These are phyloP conservation scores for Bruguiera sexangula DNA, from an alignment of 345 rosid genomes.

Conservation along the genomic window DNA sequence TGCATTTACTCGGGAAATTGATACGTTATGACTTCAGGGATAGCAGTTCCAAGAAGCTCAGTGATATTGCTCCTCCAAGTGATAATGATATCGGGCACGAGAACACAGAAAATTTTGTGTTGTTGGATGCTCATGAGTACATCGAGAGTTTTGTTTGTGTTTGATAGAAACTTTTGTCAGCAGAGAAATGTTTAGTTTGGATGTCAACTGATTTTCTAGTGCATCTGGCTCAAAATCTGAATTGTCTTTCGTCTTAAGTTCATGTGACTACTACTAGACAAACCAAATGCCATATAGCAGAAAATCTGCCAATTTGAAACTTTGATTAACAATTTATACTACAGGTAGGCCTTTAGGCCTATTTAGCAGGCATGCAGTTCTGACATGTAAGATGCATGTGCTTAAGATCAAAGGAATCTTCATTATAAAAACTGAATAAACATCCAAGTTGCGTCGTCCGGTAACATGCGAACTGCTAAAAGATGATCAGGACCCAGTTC, in stretches of 20 bases:
- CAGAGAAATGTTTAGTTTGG: not conserved
- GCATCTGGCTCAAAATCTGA: not conserved
- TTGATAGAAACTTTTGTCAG: not conserved
- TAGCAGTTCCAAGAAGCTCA: conserved; percentile 27
- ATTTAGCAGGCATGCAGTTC: not conserved
- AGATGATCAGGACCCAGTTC: not conserved
- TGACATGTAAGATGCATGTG: not conserved
- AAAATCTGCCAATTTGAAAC: no score
- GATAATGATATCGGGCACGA: not conserved
- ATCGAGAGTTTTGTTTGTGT: conserved; percentile 19
- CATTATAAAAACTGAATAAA: not conserved
- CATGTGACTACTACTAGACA: no score
- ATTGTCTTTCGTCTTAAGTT: no score
- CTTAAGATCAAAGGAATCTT: not conserved
- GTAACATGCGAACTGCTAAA: not conserved
- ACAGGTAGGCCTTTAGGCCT: not conserved
- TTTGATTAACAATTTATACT: no score
- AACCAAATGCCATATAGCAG: no score
- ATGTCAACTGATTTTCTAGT: not conserved
- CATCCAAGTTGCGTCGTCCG: not conserved
- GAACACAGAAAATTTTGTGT: not conserved
- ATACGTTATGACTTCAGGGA: conserved; percentile 28
- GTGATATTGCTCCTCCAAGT: conserved; percentile 11
- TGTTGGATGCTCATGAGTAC: conserved; percentile 17
- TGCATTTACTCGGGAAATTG: conserved; percentile 26